A percentile compares a stretch with the other conserved stretches of the same genome.
Conservation (phyloP, 2,329 filamentous ascomycete genomes). For the Neurospora crassa region DNA sequence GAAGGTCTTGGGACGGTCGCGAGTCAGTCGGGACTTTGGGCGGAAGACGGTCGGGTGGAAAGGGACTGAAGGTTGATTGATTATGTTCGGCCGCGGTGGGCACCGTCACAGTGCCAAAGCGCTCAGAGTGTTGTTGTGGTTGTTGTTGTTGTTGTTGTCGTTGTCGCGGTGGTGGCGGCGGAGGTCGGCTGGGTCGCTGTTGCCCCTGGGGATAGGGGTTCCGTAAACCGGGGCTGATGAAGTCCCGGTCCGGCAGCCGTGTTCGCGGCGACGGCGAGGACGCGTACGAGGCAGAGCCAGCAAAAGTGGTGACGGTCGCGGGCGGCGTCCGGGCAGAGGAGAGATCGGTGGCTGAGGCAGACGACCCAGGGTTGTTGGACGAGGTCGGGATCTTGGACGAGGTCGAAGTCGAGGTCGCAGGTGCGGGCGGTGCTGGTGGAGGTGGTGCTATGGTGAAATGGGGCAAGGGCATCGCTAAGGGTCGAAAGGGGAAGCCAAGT, state of each 20-base stretch:
- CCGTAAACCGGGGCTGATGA: constrained; percentile 2
- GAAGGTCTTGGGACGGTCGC: constrained; percentile 26
- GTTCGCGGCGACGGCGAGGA: constrained; percentile 16
- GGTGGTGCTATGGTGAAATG: constrained; percentile 4
- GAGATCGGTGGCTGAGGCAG: constrained; percentile 3
- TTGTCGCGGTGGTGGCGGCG: not conserved
- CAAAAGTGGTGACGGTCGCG: constrained; percentile 4
- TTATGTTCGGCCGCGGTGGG: not conserved
- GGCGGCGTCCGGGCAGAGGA: constrained; percentile 12
- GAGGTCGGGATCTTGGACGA: constrained; percentile 5
- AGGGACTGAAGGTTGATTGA: not conserved
- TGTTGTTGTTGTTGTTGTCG: too few species aligned
- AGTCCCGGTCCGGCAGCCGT: constrained; percentile 4
- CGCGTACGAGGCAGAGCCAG: constrained; percentile 6
- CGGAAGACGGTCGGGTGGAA: constrained; percentile 13
- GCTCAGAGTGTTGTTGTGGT: constrained; percentile 2
- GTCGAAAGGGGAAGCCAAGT: constrained; percentile 1
- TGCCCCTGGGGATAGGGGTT: constrained; percentile 1
- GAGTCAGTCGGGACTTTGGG: constrained; percentile 25
- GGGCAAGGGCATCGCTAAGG: constrained; percentile 17
- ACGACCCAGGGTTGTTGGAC: not conserved
- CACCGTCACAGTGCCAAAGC: not conserved
- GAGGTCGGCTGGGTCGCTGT: not conserved
- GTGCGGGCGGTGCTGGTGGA: not conserved
- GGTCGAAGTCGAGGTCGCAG: constrained; percentile 14